Evolutionary conservation across 2,329 filamentous ascomycete genomes (phyloP).

Genomic region (Setomelanomma holmii): DNA sequence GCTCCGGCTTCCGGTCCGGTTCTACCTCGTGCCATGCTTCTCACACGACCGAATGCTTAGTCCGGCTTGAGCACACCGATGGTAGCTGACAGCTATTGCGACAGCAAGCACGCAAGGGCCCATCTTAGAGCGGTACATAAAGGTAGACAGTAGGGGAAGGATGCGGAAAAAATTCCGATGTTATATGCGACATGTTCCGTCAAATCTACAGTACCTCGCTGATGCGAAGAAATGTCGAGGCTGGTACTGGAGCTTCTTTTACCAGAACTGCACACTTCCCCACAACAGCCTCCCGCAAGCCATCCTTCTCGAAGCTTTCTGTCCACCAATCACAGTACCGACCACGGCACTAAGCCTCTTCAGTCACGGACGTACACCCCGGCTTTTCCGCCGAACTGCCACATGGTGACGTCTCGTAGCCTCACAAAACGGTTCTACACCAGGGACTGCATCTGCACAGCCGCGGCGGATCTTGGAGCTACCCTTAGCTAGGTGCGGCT

Average conservation of each 20-base stretch:
- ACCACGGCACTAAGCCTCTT: slow-evolving; percentile 15
- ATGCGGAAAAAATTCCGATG: no score
- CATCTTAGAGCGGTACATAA: no score
- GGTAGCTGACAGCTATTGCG: no score
- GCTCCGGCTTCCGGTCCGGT: not conserved
- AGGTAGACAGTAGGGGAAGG: no score
- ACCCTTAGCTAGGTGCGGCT: slow-evolving; percentile 19
- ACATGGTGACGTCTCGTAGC: slow-evolving; percentile 22
- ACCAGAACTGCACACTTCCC: slow-evolving; percentile 11
- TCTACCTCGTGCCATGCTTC: not conserved
- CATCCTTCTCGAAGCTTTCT: slow-evolving; percentile 25
- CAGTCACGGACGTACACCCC: slow-evolving; percentile 29
- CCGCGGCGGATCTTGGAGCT: slow-evolving; percentile 23
- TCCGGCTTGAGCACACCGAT: no score
- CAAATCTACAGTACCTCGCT: no score
- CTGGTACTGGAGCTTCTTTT: no score
- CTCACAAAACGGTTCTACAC: slow-evolving; percentile 17
- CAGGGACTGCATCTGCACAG: slow-evolving; percentile 15
- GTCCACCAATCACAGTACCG: slow-evolving; percentile 35
- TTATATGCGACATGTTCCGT: no score
- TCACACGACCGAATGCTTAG: no score
- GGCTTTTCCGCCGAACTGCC: slow-evolving; percentile 30
- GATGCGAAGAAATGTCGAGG: no score
- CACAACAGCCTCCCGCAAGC: slow-evolving; percentile 13
- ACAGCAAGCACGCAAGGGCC: no score